Percentiles rank a stretch among this genome's conserved stretches.
Evolutionary conservation across 2,329 filamentous ascomycete species (phyloP).

Genomic region (Hypomyces perniciosus): DNA sequence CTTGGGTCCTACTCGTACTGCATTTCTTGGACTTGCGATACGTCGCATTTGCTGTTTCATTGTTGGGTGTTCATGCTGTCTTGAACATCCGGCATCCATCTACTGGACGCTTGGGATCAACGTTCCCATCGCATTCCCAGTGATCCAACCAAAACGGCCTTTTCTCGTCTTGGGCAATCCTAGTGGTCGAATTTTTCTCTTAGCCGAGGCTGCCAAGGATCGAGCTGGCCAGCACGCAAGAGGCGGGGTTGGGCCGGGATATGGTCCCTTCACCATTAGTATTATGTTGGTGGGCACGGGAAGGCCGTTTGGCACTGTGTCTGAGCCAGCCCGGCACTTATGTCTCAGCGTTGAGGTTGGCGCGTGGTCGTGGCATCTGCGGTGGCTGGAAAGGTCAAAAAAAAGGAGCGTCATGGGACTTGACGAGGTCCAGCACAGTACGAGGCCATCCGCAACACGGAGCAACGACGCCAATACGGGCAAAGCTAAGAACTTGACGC

Average conservation of each 20-base stretch:
- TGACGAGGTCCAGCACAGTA: not conserved
- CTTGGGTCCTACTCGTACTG: no score
- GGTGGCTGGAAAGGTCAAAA: constrained; percentile 8
- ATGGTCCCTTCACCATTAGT: not conserved
- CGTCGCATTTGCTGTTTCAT: no score
- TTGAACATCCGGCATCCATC: no score
- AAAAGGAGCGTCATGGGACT: not conserved
- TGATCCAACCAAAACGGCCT: no score
- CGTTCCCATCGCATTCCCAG: no score
- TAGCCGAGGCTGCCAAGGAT: not conserved
- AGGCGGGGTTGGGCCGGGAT: constrained; percentile 10
- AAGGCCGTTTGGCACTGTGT: not conserved
- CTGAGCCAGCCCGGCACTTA: not conserved
- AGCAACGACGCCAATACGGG: not conserved
- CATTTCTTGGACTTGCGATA: no score
- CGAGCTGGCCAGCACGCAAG: not conserved
- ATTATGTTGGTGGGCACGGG: not conserved
- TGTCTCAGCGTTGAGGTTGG: constrained; percentile 3
- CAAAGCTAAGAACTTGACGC: not conserved
- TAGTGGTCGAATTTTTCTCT: not conserved
- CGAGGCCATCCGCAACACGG: not conserved
- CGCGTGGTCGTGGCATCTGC: constrained; percentile 4
- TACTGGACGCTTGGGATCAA: no score
- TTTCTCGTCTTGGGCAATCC: no score
- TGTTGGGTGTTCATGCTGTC: no score